Evolutionary conservation across 805 yeast species (phyloP).

Genomic region (Saccharomycopsis fodiens): DNA sequence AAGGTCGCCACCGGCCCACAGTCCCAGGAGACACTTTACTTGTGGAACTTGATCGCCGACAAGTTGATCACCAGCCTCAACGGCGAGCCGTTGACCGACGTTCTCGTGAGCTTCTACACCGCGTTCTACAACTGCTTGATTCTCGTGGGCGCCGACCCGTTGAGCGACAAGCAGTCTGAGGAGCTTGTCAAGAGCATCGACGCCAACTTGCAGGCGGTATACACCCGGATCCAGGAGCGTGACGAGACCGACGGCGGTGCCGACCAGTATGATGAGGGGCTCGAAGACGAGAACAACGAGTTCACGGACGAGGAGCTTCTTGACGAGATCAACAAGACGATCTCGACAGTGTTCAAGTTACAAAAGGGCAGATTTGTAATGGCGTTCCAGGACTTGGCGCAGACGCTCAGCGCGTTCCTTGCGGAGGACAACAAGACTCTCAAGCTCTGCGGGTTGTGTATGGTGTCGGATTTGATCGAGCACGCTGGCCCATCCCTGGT

Average conservation of each 20-base stretch:
- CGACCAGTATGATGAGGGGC: constrained; percentile 73
- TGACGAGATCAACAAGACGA: constrained; percentile 74
- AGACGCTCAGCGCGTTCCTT: constrained; percentile 54
- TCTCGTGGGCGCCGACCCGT: constrained; percentile 56
- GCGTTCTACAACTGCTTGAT: constrained; percentile 61
- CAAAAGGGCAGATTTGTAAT: constrained; percentile 51
- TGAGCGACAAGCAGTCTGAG: constrained; percentile 47
- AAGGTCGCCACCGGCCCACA: constrained; percentile 39
- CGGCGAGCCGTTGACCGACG: constrained; percentile 77
- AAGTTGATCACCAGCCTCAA: constrained; percentile 62
- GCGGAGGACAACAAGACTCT: constrained; percentile 61
- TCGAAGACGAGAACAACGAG: constrained; percentile 77
- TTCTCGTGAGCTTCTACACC: constrained; percentile 69
- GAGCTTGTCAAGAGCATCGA: constrained; percentile 53
- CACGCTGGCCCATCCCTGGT: constrained; percentile 64
- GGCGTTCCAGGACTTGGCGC: constrained; percentile 56
- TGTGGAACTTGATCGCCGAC: constrained; percentile 66
- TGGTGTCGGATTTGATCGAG: constrained; percentile 75
- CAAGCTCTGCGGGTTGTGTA: constrained; percentile 70
- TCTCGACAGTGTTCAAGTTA: constrained; percentile 63
- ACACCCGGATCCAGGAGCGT: constrained; percentile 62
- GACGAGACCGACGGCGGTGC: constrained; percentile 70
- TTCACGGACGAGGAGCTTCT: constrained; percentile 83
- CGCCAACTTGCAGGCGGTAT: constrained; percentile 56
- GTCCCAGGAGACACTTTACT: constrained; percentile 51